phyloP scores from a whole-genome alignment of 768 basidiomycete genomes.

The Suillus brevipes region DNA sequence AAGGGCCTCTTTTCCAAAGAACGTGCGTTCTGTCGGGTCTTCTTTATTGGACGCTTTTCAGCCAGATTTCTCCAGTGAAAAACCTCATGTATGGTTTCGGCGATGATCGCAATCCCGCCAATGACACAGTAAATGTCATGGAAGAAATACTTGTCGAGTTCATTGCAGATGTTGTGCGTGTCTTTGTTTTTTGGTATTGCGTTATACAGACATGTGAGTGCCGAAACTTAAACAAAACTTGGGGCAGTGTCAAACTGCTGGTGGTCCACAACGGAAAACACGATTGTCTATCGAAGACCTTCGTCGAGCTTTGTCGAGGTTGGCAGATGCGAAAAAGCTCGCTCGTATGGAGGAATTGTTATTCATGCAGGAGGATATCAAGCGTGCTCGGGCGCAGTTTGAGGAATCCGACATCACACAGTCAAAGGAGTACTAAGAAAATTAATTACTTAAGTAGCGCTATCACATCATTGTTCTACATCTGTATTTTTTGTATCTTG shows the following conservation, averaged over 20 bases:
- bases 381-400: constrained; percentile 81
- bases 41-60: constrained; percentile 14
- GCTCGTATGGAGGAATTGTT: constrained; percentile 90
- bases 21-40: constrained; percentile 45
- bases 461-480: constrained; percentile 13
- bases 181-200: constrained; percentile 13
- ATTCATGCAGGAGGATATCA: constrained; percentile 94
- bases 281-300: constrained; percentile 87
- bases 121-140: constrained; percentile 88
- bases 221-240: constrained; percentile 10
- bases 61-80: constrained; percentile 51
- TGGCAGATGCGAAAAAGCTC: constrained; percentile 90
- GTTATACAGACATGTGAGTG: constrained; percentile 4
- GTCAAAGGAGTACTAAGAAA: constrained; percentile 45
- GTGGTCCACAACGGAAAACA: constrained; percentile 65
- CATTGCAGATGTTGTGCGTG: constrained; percentile 83
- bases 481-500: constrained; percentile 9
- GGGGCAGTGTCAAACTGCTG: constrained; percentile 69
- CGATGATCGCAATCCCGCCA: constrained; percentile 85
- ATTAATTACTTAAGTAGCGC: background rate
- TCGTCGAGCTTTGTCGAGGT: constrained; percentile 72
- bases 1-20: constrained; percentile 82
- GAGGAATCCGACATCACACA: constrained; percentile 52
- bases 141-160: constrained; percentile 92
- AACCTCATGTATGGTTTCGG: constrained; percentile 94